Evolutionary conservation across 805 yeast genomes (phyloP), one percentile per base, ranked within the genome.

Genomic region (Yarrowia deformans): DNA sequence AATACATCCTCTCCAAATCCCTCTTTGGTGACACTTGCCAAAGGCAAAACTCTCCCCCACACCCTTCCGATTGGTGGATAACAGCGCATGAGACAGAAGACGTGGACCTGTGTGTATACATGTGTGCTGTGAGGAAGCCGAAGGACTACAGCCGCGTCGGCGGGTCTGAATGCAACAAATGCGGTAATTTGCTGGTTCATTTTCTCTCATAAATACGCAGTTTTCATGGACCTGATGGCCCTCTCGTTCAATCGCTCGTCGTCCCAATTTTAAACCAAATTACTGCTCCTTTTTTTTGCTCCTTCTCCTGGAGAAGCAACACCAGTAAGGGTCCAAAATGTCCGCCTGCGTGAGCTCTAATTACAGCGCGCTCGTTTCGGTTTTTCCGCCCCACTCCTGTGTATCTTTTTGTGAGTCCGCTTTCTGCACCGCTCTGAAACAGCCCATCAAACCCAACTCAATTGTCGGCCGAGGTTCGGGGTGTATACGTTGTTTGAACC

Each of bases 31-130:
- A 29, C 56, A n/a, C 43, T 9, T 7, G 8, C 8, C n/a, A 52
- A 35, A 35, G 10, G 10, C 48, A 19, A 19, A 40, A 56, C n/a
- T 4, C 63, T 56, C 46, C 63, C 29, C 63, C 63, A 40, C 63
- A 56, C 48, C 35, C 32, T 8, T 56, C 63, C 63, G 63, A 56
- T 56, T 56, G 63, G 63, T 29, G 63, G 63, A 56, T 56, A 56
- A 56, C 63, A 40, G n/a, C 63, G 63, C 63, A 56, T 40, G n/a
- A 56, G n/a, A 56, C 29, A 29, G 48, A 55, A 40, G 48, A 35
- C 63, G 39, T 54, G 58, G 42, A 52, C 32, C 60, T 54, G 45
- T 23, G 19, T 14, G 18, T 23, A 12, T 54, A 54, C 60, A 39
- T 54, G 45, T 54, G 32, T 39, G 35, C 60, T 37, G 60, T 54